phyloP scores from a whole-genome alignment of 202 grass and related monocot species.

The Panicum virgatum region DNA sequence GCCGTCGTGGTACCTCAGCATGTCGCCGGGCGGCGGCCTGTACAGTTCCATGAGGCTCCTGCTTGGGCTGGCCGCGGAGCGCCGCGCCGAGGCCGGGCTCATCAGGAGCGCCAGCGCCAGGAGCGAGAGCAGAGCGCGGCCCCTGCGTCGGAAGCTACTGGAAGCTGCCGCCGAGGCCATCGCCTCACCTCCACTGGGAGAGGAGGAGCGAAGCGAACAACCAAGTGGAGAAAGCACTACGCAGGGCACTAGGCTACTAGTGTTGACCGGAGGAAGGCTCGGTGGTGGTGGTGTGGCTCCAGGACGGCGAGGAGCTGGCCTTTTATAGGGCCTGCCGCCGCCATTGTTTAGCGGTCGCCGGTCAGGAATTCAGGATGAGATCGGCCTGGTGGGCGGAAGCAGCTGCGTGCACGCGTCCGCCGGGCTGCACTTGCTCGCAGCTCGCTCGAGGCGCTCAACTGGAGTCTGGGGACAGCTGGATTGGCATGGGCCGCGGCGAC shows the following conservation, averaged over 20 bases:
- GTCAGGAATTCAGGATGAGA: conserved; percentile 5
- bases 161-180: neutral
- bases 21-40: conserved; percentile 39
- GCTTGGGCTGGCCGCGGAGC: neutral
- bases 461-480: conserved; percentile 16
- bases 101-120: conserved; percentile 22
- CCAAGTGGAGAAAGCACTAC: neutral
- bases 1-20: conserved; percentile 69
- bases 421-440: neutral
- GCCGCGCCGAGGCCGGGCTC: conserved; percentile 25
- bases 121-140: neutral
- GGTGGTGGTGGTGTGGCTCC: neutral
- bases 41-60: conserved; percentile 57
- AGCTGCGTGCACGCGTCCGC: neutral
- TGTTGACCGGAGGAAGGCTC: neutral
- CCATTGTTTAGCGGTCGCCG: neutral
- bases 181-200: neutral
- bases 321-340: conserved; percentile 8
- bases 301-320: neutral
- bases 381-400: neutral
- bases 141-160: neutral
- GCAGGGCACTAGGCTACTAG: neutral
- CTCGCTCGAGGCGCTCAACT: neutral
- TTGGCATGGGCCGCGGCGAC: neutral
- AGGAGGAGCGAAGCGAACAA: no score